Conservation (phyloP, 1,139 yeast genomes). For the Yamadazyma friedrichii region DNA sequence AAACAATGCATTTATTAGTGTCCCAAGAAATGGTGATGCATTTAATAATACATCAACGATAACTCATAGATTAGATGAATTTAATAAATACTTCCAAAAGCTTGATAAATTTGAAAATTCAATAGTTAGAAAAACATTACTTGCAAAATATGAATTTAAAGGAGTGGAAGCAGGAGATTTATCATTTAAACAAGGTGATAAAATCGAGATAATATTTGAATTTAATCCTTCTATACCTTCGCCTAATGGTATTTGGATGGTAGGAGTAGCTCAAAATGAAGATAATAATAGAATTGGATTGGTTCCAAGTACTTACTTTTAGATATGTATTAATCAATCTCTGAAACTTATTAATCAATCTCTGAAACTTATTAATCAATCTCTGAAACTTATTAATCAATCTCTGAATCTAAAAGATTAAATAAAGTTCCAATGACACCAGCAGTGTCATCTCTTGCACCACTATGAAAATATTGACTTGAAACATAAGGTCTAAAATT, state of each 20-base stretch:
- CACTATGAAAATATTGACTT: slow-evolving; percentile 54
- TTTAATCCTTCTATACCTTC: slow-evolving; percentile 26
- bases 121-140: slow-evolving; percentile 12
- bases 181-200: slow-evolving; percentile 36
- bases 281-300: slow-evolving; percentile 34
- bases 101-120: slow-evolving; percentile 10
- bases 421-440: slow-evolving; percentile 41
- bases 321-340: slow-evolving; percentile 36
- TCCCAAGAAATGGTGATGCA: slow-evolving; percentile 8
- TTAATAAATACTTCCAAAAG: slow-evolving; percentile 25
- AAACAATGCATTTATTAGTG: slow-evolving; percentile 1
- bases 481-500: slow-evolving; percentile 44
- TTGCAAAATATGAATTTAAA: slow-evolving; percentile 29
- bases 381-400: slow-evolving; percentile 43
- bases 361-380: slow-evolving; percentile 44
- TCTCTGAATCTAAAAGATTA: slow-evolving; percentile 39
- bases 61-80: slow-evolving; percentile 27
- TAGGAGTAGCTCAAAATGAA: slow-evolving; percentile 23
- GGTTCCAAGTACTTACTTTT: slow-evolving; percentile 38
- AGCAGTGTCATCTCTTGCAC: slow-evolving; percentile 43
- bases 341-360: slow-evolving; percentile 41
- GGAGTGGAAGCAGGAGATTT: slow-evolving; percentile 43
- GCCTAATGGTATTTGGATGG: slow-evolving; percentile 32
- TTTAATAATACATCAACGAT: slow-evolving; percentile 18
- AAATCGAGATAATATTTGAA: slow-evolving; percentile 33